Evolutionary conservation across 164 flowering plant species (phyloP), one percentile per base, ranked within the genome.

Genomic region (Nymphaea colorata): DNA sequence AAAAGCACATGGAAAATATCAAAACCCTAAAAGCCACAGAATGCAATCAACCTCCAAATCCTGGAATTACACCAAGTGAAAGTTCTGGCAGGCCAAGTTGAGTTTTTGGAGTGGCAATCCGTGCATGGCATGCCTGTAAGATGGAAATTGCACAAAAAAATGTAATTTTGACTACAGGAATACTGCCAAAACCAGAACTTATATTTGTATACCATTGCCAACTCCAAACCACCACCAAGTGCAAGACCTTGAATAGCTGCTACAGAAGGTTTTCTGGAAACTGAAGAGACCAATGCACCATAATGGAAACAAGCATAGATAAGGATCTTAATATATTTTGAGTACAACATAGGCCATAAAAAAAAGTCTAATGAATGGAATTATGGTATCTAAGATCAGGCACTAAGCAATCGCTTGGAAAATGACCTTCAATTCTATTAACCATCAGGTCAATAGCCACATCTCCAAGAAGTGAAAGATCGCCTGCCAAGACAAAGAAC

Each of bases 231-330:
- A 74, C 98, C 99, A 66, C 99, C 98, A 73, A 95, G 89, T 70
- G 99, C 99, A 73, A 92, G 87, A 66, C 99, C 98, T 80, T 84
- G 84, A 59, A 92, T 68, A 45, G 99, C 98, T 74, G 96, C 97
- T 80, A 95, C 98, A 67, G 81, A 68, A 42, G 99, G 98, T 76
- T 95, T 95, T 72, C 79, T 84, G 66, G 72, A 85, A 86, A 90
- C 98, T 94, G 74, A 57, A 15, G 18, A 66, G 25, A 70, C 43
- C 17, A 65, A 55, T 44, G 67, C 3, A 8, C 64, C 41, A 47
- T 6, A 64, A 36, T 17, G 61, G n/a, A 16, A 59, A 68, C 55
- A 70, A 17, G 17, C 18, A 68, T 57, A 6, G 65, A 75, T 44
- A 43, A 63, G 57, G 4, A 59, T 47, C 1, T 25, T 25, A 25